These are phyloP conservation scores for Polygonum aviculare DNA, from an alignment of 148 eudicot species.

Conservation along the genomic window DNA sequence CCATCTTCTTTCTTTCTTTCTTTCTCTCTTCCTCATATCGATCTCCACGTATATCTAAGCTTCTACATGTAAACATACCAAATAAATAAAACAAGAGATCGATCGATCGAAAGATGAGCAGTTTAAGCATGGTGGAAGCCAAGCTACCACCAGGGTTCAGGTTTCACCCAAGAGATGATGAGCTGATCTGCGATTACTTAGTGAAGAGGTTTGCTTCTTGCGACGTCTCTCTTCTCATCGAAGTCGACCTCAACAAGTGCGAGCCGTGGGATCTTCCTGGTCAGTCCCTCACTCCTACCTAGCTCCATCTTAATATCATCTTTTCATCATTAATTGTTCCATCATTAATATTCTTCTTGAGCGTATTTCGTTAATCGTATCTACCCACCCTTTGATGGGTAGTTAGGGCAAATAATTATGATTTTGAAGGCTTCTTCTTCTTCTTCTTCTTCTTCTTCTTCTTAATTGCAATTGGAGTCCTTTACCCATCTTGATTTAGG, in stretches of 20 bases:
- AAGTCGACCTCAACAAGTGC: slow-evolving; percentile 85
- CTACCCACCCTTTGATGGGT: too few species aligned
- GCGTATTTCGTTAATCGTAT: too few species aligned
- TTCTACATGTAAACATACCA: neutral
- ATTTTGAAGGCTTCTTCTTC: neutral
- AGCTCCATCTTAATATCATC: neutral
- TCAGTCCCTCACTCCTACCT: slow-evolving; percentile 9
- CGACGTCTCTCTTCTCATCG: slow-evolving; percentile 23
- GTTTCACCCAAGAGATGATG: slow-evolving; percentile 90
- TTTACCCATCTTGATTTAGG: neutral
- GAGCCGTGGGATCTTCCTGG: slow-evolving; percentile 98
- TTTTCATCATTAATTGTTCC: too few species aligned
- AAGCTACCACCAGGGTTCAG: slow-evolving; percentile 86
- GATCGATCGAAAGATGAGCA: slow-evolving; percentile 52
- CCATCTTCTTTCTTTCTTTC: neutral
- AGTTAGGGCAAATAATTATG: neutral
- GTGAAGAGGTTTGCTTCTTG: slow-evolving; percentile 33
- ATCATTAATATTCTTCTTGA: too few species aligned
- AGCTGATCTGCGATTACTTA: slow-evolving; percentile 79
- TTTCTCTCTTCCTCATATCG: neutral
- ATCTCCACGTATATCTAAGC: neutral
- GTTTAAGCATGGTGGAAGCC: slow-evolving; percentile 73
- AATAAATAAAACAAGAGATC: neutral
- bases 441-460: neutral
- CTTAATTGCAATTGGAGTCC: neutral